These are phyloP conservation scores for Lantana camara DNA, from an alignment of 257 asterid species.

Conservation along the genomic window DNA sequence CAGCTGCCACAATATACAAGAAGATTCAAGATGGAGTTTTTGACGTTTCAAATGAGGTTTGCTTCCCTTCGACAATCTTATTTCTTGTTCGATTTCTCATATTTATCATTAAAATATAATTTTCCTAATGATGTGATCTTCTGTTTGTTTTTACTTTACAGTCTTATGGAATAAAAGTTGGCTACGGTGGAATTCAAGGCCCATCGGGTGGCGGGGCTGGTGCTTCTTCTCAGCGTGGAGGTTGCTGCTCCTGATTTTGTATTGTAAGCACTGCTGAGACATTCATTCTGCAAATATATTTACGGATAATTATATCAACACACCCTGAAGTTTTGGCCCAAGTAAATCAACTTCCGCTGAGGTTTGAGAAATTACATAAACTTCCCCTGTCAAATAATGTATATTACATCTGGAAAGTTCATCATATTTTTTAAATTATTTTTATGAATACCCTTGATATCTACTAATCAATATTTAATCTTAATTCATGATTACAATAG, in stretches of 20 bases:
- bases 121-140: constrained; percentile 7
- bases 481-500: no score
- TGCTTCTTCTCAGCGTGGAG: constrained; percentile 74
- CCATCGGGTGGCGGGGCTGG: constrained; percentile 82
- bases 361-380: no score
- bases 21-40: constrained; percentile 95
- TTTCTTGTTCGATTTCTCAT: neutral
- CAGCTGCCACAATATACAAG: constrained; percentile 87
- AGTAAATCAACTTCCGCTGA: no score
- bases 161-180: constrained; percentile 93
- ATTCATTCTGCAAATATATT: constrained; percentile 17
- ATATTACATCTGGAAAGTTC: no score
- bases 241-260: constrained; percentile 75
- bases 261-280: constrained; percentile 9
- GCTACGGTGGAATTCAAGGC: constrained; percentile 79
- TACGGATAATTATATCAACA: no score
- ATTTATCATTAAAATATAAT: neutral
- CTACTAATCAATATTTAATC: no score
- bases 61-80: neutral
- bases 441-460: no score
- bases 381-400: no score
- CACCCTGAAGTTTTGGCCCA: no score
- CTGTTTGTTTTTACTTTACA: constrained; percentile 34
- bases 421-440: no score
- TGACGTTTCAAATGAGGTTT: constrained; percentile 94